phyloP scores from a whole-genome alignment of 257 asterid species.

The Solanum bulbocastanum region DNA sequence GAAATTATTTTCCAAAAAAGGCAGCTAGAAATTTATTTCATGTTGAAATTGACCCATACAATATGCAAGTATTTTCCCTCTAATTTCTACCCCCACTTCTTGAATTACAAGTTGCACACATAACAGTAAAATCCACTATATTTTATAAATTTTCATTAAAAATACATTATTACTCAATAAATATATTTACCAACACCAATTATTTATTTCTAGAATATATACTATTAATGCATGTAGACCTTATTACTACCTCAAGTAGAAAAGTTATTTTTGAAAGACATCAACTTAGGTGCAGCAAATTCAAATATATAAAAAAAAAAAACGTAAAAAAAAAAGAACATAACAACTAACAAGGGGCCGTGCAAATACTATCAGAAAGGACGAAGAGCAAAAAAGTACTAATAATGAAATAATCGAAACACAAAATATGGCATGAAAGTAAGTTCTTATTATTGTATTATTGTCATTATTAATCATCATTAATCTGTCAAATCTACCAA shows the following conservation, averaged over 20 bases:
- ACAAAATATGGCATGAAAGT: neutral
- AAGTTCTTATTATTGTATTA: neutral
- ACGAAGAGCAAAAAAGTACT: neutral
- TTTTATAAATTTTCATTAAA: neutral
- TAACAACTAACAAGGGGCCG: neutral
- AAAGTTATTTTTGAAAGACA: too few species aligned
- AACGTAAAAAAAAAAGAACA: too few species aligned
- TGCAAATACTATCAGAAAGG: too few species aligned
- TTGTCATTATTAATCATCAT: neutral
- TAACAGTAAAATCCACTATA: too few species aligned
- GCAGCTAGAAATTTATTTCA: neutral
- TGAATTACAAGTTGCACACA: neutral
- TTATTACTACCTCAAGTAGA: neutral
- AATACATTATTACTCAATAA: neutral
- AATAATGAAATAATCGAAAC: neutral
- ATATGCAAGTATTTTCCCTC: neutral
- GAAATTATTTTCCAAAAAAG: neutral
- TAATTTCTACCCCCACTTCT: neutral
- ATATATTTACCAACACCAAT: neutral
- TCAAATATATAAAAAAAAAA: rapidly evolving
- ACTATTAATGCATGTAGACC: neutral
- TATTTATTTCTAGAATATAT: neutral
- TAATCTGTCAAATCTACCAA: neutral
- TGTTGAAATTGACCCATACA: neutral
- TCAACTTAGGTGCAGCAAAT: neutral